Conservation (phyloP, 805 yeast species). For the Candida takata region DNA sequence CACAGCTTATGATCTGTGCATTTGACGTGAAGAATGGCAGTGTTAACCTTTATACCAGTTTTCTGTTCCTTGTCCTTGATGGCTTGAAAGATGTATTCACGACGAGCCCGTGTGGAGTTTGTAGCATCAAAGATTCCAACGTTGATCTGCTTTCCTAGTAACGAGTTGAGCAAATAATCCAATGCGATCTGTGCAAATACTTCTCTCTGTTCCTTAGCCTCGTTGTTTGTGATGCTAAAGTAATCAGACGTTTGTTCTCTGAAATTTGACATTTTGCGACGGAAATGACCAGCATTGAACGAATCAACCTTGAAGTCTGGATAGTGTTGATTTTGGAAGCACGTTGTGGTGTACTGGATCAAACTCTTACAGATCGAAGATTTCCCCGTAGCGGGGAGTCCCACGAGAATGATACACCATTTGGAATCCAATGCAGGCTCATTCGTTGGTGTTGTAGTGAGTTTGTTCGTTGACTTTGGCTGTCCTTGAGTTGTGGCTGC, state of each 20-base stretch:
- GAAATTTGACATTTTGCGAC: constrained; percentile 39
- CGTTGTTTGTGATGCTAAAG: constrained; percentile 37
- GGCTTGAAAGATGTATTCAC: constrained; percentile 20
- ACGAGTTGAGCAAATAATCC: constrained; percentile 36
- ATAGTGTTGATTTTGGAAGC: constrained; percentile 8
- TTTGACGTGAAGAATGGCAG: constrained; percentile 53
- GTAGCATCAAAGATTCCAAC: constrained; percentile 59
- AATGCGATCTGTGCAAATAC: constrained; percentile 46
- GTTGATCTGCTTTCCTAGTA: constrained; percentile 36
- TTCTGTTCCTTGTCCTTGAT: constrained; percentile 17
- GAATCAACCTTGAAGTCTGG: constrained; percentile 32
- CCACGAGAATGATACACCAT: constrained; percentile 64
- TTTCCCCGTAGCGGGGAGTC: constrained; percentile 74
- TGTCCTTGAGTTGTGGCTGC: constrained; percentile 6
- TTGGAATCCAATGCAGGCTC: constrained; percentile 29
- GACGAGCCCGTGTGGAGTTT: constrained; percentile 41
- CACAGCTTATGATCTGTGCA: constrained; percentile 46
- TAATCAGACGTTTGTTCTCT: constrained; percentile 33
- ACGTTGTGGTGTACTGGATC: constrained; percentile 43
- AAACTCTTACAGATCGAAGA: constrained; percentile 64
- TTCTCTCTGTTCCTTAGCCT: constrained; percentile 39
- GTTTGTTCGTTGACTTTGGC: constrained; percentile 15
- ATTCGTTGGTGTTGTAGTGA: constrained; percentile 23
- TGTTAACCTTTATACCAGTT: constrained; percentile 31
- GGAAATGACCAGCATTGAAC: constrained; percentile 69